Evolutionary conservation across 495 filamentous ascomycete genomes (phyloP).

Genomic region (Talaromyces wortmannii): DNA sequence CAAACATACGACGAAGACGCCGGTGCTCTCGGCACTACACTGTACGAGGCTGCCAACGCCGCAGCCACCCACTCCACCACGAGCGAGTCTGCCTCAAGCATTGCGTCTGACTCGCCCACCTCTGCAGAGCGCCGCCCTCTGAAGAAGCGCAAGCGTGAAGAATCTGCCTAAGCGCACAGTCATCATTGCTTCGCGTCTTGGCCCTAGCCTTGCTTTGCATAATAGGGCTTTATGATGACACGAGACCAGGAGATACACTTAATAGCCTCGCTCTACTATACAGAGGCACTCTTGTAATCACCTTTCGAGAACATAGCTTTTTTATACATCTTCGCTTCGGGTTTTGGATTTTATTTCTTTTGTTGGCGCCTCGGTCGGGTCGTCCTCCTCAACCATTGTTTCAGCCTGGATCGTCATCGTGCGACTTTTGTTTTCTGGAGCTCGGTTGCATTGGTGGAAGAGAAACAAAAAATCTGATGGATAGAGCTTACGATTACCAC

Average conservation of each 20-base stretch:
- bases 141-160: conserved; percentile 76
- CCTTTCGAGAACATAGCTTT: conserved; percentile 15
- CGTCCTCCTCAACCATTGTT: too few species aligned
- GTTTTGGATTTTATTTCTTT: conserved; percentile 4
- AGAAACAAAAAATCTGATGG: background rate
- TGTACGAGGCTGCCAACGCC: conserved; percentile 70
- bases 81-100: conserved; percentile 47
- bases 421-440: background rate
- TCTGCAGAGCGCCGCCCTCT: conserved; percentile 40
- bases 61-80: conserved; percentile 45
- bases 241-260: conserved; percentile 36
- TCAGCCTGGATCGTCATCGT: conserved; percentile 1
- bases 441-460: background rate
- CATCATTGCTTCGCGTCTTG: conserved; percentile 6
- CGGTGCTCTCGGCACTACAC: conserved; percentile 56
- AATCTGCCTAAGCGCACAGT: conserved; percentile 17
- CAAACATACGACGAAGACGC: conserved; percentile 52
- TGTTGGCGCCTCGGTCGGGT: conserved; percentile 6
- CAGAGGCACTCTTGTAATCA: conserved; percentile 13
- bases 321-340: background rate
- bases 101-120: conserved; percentile 29
- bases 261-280: conserved; percentile 8
- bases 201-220: conserved; percentile 5
- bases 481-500: conserved; percentile 5
- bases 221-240: conserved; percentile 23